Evolutionary conservation across 176 grass and related monocot genomes (phyloP).

Genomic region (Aegilops umbellulata): DNA sequence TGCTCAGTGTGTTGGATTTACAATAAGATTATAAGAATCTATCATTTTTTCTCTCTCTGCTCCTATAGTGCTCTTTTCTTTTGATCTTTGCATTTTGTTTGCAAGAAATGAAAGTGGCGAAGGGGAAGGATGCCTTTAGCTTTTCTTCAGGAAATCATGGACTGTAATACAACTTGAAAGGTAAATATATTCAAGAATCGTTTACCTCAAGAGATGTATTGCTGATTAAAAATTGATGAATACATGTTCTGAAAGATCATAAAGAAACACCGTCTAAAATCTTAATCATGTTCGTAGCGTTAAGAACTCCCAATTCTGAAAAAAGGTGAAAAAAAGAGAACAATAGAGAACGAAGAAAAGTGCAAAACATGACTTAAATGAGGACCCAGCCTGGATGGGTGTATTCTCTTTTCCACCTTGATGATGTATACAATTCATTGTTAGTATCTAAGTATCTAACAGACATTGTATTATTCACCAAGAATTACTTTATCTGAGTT

Average conservation of each 20-base stretch:
- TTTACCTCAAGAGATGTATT: constrained; percentile 34
- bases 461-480: background rate
- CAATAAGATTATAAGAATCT: constrained; percentile 26
- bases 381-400: background rate
- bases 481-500: background rate
- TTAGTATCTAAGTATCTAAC: background rate
- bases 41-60: constrained; percentile 24
- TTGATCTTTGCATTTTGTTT: constrained; percentile 98
- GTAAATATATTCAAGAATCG: constrained; percentile 45
- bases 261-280: background rate
- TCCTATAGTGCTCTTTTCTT: constrained; percentile 59
- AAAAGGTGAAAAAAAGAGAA: background rate
- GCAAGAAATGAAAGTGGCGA: constrained; percentile 83
- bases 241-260: constrained; percentile 1
- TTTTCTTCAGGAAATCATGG: constrained; percentile 54
- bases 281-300: background rate
- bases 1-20: constrained; percentile 47
- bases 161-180: constrained; percentile 45
- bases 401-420: background rate
- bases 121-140: constrained; percentile 60
- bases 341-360: background rate
- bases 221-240: constrained; percentile 26
- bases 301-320: background rate
- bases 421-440: background rate
- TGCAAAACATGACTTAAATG: background rate